Percentiles rank a stretch among this genome's conserved stretches.
phyloP scores from a whole-genome alignment of 805 yeast species.

The Tetrapisispora arboricola region DNA sequence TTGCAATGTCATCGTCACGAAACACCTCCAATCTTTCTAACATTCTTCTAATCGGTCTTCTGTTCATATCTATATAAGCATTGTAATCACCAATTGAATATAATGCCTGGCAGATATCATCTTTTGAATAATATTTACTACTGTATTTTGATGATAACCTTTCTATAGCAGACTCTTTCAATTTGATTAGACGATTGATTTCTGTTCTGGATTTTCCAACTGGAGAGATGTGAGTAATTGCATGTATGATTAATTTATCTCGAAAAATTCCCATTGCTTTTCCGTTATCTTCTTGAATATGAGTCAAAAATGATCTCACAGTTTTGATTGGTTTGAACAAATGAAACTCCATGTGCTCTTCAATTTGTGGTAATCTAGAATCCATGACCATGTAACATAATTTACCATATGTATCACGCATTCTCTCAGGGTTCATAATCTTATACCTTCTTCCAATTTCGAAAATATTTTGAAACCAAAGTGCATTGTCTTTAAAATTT shows the following conservation, averaged over 20 bases:
- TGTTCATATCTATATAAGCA: conserved; percentile 58
- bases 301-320: conserved; percentile 38
- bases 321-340: conserved; percentile 63
- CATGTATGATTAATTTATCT: conserved; percentile 49
- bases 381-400: conserved; percentile 81
- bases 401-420: conserved; percentile 73
- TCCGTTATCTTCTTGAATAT: conserved; percentile 30
- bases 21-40: conserved; percentile 40
- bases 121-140: conserved; percentile 36
- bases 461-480: conserved; percentile 61
- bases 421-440: conserved; percentile 73
- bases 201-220: conserved; percentile 43
- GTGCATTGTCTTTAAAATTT: conserved; percentile 58
- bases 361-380: conserved; percentile 61
- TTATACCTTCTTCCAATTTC: conserved; percentile 76
- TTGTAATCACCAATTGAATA: conserved; percentile 76
- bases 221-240: conserved; percentile 59
- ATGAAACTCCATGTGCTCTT: conserved; percentile 64
- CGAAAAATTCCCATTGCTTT: conserved; percentile 38
- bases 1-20: conserved; percentile 34
- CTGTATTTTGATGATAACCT: conserved; percentile 41
- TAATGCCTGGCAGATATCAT: conserved; percentile 58
- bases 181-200: conserved; percentile 49
- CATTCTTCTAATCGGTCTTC: conserved; percentile 58
- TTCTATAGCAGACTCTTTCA: conserved; percentile 64